A percentile compares a stretch with the other conserved stretches of the same genome.
These are phyloP conservation scores for Arachnomyces sp. DNA, from an alignment of 2,329 filamentous ascomycete species.

Conservation along the genomic window DNA sequence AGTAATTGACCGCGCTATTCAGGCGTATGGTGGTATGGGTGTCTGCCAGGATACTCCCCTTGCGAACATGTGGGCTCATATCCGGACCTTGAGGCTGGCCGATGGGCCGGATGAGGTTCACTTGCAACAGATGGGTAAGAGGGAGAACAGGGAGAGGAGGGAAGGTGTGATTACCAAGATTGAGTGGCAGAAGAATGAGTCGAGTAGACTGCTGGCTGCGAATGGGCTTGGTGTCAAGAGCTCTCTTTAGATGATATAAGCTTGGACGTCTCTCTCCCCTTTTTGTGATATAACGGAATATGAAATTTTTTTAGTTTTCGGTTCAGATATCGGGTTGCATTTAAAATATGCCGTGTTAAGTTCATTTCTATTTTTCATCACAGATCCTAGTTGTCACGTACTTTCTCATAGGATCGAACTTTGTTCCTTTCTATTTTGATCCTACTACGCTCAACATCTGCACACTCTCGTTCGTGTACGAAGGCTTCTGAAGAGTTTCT, in stretches of 20 bases:
- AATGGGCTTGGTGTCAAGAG: slow-evolving; percentile 31
- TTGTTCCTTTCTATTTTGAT: too few relatives aligned
- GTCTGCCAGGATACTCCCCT: slow-evolving; percentile 92
- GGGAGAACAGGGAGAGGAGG: slow-evolving; percentile 48
- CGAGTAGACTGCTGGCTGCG: slow-evolving; percentile 29
- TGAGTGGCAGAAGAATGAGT: slow-evolving; percentile 34
- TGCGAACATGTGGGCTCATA: slow-evolving; percentile 71
- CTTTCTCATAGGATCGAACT: too few relatives aligned
- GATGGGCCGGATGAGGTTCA: slow-evolving; percentile 98
- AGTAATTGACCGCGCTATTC: slow-evolving; percentile 90
- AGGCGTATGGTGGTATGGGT: slow-evolving; percentile 84
- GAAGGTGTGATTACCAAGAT: slow-evolving; percentile 36
- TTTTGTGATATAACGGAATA: too few relatives aligned
- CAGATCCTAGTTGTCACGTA: too few relatives aligned
- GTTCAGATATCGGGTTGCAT: too few relatives aligned
- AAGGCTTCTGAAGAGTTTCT: too few relatives aligned
- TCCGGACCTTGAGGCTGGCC: slow-evolving; percentile 74
- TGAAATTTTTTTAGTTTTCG: too few relatives aligned
- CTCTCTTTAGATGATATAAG: slow-evolving; percentile 21
- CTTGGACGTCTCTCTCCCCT: too few relatives aligned
- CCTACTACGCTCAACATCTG: too few relatives aligned
- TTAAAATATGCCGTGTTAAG: too few relatives aligned
- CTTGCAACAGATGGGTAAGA: slow-evolving; percentile 50
- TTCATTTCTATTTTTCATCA: too few relatives aligned
- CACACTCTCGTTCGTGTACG: too few relatives aligned